phyloP scores from a whole-genome alignment of 352 stramenopile genomes.

The Pythium brachiatum region DNA sequence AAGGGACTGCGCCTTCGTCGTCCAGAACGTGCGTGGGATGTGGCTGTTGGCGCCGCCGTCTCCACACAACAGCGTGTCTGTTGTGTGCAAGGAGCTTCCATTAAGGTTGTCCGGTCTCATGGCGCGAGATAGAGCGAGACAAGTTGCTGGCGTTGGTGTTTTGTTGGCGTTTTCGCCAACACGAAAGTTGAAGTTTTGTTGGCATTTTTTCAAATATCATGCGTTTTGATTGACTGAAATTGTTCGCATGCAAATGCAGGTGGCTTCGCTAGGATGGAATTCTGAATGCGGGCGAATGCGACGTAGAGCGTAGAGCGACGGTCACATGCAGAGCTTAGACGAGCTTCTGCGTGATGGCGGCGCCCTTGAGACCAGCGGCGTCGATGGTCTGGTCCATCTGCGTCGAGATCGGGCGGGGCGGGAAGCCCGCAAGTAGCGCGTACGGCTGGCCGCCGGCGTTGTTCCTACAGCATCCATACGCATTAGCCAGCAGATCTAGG shows the following conservation, averaged over 20 bases:
- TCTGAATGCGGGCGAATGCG: not conserved
- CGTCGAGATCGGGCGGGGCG: constrained; percentile 80
- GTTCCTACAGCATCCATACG: constrained; percentile 37
- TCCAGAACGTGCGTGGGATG: not conserved
- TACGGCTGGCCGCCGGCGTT: constrained; percentile 78
- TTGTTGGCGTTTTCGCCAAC: not conserved
- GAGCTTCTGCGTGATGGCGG: constrained; percentile 91
- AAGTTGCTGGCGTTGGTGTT: not conserved
- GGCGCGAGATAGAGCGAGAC: not conserved
- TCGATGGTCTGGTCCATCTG: constrained; percentile 89
- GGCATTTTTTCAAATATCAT: too few relatives aligned
- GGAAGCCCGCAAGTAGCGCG: constrained; percentile 91
- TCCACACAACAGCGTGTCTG: not conserved
- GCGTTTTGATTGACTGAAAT: constrained; percentile 3
- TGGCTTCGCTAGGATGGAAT: not conserved
- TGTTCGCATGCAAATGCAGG: not conserved
- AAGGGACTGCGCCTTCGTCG: not conserved
- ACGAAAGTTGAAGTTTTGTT: constrained; percentile 11
- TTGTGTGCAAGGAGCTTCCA: not conserved
- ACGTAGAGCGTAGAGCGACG: not conserved
- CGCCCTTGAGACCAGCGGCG: constrained; percentile 88
- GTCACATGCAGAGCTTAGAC: constrained; percentile 35
- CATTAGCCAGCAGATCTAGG: not conserved
- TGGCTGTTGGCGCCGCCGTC: not conserved
- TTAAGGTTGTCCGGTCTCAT: not conserved